A percentile compares a stretch with the other conserved stretches of the same genome.
phyloP scores from a whole-genome alignment of 1,284 basidiomycete genomes.

The Termitomyces sp. region DNA sequence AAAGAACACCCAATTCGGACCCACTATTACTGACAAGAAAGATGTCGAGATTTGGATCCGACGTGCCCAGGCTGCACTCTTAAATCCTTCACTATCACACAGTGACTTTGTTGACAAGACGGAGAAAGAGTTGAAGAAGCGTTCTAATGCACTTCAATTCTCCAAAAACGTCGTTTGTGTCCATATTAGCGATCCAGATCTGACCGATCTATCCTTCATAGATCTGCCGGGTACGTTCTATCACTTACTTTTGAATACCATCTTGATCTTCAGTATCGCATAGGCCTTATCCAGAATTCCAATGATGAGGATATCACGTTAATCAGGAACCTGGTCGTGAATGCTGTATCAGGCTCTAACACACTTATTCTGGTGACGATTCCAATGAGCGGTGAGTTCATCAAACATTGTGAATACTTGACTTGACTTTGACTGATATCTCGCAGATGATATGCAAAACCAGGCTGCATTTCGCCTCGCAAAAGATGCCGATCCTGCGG shows the following conservation, averaged over 20 bases:
- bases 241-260: background rate
- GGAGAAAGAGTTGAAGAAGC: slow-evolving; percentile 25
- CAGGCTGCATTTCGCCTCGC: slow-evolving; percentile 54
- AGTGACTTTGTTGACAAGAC: slow-evolving; percentile 31
- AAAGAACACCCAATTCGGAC: slow-evolving; percentile 31
- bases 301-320: slow-evolving; percentile 35
- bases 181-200: slow-evolving; percentile 37
- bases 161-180: slow-evolving; percentile 53
- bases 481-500: slow-evolving; percentile 43
- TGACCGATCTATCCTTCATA: slow-evolving; percentile 46
- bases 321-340: slow-evolving; percentile 41
- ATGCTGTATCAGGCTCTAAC: slow-evolving; percentile 39
- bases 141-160: slow-evolving; percentile 35
- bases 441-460: slow-evolving; percentile 60
- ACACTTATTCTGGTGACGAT: slow-evolving; percentile 56
- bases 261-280: background rate
- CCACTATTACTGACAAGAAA: slow-evolving; percentile 30
- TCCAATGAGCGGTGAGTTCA: slow-evolving; percentile 50
- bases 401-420: background rate
- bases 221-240: slow-evolving; percentile 44
- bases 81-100: slow-evolving; percentile 35
- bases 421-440: background rate
- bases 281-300: slow-evolving; percentile 57
- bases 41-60: slow-evolving; percentile 49
- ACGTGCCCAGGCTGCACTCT: slow-evolving; percentile 55